Base-by-base conservation (phyloP, 768 basidiomycete genomes). In the Kwoniella botswanensis region DNA sequence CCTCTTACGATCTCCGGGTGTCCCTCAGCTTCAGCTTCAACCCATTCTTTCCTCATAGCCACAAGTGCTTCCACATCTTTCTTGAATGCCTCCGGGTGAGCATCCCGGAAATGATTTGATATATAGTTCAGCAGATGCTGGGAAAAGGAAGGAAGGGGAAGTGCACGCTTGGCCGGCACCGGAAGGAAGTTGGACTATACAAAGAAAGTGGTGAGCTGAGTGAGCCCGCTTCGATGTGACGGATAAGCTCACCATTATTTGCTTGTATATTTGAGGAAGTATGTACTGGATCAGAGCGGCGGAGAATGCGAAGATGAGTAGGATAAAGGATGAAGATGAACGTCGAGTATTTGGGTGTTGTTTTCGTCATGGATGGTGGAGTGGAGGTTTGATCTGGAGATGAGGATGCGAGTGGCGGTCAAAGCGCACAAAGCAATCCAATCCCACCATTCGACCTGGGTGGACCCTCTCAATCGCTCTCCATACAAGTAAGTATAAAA, bases 41-140 rank as follows among this genome's bases (percentile, higher is more conserved):
- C 80, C 59, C 83, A 87, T 35, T 89, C 87, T 68, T 87, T 88
- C 52, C 94, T 86, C 62, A 94, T 84, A 2, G 84, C 78, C 62
- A 90, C 89, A 89, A 94, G 93, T 46, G 83, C 82, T 4, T 86
- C 87, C 60, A 95, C 89, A 81, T 97, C 95, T 78, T 86, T 86
- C 79, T 86, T 89, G 85, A 93, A 94, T 26, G 90, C 89, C 75
- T 95, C 93, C 2, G 94, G 93, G 76, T 94, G 92, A 43, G 89
- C 88, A 29, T 90, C 89, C 1, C 87, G 86, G 80, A 91, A 88
- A 50, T 87, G 82, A 3, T 81, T 76, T n/a, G 86, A 85, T 41
- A 96, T 90, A 82, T 93, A 93, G 53, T 86, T 86, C 46, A 89
- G 87, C 0, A 90, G 86, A 1, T 79, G 77, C 21, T 71, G 58